Evolutionary conservation across 352 stramenopile species (phyloP), one percentile per base, ranked within the genome.

Genomic region (Phytopythium ostracodes): DNA sequence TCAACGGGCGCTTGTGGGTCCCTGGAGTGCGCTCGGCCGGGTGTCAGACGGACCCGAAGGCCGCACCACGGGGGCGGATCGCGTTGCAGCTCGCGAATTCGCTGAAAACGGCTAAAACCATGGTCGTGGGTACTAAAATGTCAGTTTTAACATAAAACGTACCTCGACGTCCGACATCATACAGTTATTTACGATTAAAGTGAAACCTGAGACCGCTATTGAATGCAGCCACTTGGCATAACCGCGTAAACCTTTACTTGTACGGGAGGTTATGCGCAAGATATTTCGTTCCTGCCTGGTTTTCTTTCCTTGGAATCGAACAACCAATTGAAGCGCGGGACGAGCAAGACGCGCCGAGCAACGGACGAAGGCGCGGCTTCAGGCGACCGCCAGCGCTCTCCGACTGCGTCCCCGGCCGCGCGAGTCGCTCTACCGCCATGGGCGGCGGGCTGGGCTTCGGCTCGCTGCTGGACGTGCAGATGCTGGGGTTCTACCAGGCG

Each of bases 401-500:
- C 20, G n/a, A n/a, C 18, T 6, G 18, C 17, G 42, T 11, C 6
- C 2, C 38, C 2, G 9, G 1, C 18, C 5, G 18, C 17, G 7
- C 20, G 40, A 47, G 17, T 14, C 18, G 40, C n/a, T 49, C 5
- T 6, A 49, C 5, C 52, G 35, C 18, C 27, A 75, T 68, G 67
- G 69, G 69, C 59, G 70, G 76, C 62, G 80, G 77, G 68, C 77
- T 88, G 35, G 72, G 71, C 71, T 91, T 91, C 63, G 76, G 73
- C 43, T 71, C 81, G 68, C 72, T 91, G 49, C 61, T 68, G 36
- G 75, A 88, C 62, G 80, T 93, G 65, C 76, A 91, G 71, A 81
- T 93, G 72, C 70, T 91, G 64, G 84, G 84, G 47, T 93, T 87
- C 70, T 93, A 91, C 75, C 76, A 87, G 63, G 84, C 81, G 44